phyloP scores from a whole-genome alignment of 2,329 filamentous ascomycete genomes.

The Arthrobotrys sinensis region DNA sequence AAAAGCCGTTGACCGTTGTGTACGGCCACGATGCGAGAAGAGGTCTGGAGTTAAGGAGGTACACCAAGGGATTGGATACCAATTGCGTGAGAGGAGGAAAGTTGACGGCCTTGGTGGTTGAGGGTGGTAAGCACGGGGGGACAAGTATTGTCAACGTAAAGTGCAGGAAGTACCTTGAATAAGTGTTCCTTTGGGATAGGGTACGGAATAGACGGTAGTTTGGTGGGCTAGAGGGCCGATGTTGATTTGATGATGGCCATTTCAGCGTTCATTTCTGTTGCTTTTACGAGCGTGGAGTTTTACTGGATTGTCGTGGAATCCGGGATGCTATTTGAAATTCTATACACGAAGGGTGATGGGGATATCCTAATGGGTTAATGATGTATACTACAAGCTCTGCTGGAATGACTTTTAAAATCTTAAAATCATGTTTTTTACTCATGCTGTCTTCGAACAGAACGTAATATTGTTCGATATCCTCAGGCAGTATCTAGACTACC shows the following conservation, averaged over 20 bases:
- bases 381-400: constrained; percentile 2
- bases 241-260: not conserved
- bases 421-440: constrained; percentile 7
- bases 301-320: constrained; percentile 23
- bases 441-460: too few relatives aligned
- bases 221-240: not conserved
- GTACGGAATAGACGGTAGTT: not conserved
- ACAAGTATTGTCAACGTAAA: constrained; percentile 62
- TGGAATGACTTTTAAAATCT: not conserved
- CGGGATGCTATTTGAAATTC: not conserved
- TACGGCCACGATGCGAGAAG: constrained; percentile 88
- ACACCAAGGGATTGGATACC: constrained; percentile 88
- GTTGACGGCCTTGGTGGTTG: constrained; percentile 83
- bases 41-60: constrained; percentile 78
- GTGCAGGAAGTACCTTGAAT: constrained; percentile 60
- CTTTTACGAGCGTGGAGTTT: constrained; percentile 50
- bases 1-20: constrained; percentile 76
- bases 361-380: constrained; percentile 42
- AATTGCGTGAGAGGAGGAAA: constrained; percentile 83
- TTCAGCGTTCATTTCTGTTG: constrained; percentile 29
- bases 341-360: not conserved
- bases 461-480: not conserved
- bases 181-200: not conserved
- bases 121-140: constrained; percentile 69
- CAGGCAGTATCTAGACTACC: too few relatives aligned